A percentile compares a stretch with the other conserved stretches of the same genome.
These are phyloP conservation scores for Fallopia convolvulus DNA, from an alignment of 148 eudicot species.

Conservation along the genomic window DNA sequence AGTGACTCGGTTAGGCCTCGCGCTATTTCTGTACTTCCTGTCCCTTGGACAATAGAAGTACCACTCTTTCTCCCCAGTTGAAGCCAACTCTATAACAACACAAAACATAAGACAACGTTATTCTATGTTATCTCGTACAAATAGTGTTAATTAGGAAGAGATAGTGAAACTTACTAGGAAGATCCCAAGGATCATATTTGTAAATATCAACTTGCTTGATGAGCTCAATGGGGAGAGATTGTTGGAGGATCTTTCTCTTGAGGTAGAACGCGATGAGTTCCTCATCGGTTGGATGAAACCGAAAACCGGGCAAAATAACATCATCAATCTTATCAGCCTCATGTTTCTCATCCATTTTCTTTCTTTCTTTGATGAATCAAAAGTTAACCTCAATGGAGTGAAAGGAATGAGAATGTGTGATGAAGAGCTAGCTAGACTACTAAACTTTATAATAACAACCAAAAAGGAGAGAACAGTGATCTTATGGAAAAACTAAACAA, in stretches of 20 bases:
- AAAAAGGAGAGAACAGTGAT: slow-evolving; percentile 9
- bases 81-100: slow-evolving; percentile 35
- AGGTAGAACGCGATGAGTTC: slow-evolving; percentile 64
- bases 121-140: not conserved
- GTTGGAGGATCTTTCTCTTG: slow-evolving; percentile 43
- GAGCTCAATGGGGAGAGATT: slow-evolving; percentile 46
- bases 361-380: not conserved
- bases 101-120: slow-evolving; percentile 3
- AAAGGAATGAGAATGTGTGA: slow-evolving; percentile 14
- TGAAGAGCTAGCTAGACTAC: not conserved
- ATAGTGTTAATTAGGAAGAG: too few relatives aligned
- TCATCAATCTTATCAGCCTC: slow-evolving; percentile 36
- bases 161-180: slow-evolving; percentile 44
- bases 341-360: slow-evolving; percentile 32
- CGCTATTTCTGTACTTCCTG: slow-evolving; percentile 58
- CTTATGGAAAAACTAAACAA: slow-evolving; percentile 7
- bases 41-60: slow-evolving; percentile 78
- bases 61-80: slow-evolving; percentile 63
- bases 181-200: slow-evolving; percentile 74
- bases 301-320: slow-evolving; percentile 53
- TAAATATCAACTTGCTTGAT: slow-evolving; percentile 70
- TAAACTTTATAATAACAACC: slow-evolving; percentile 13
- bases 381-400: slow-evolving; percentile 2
- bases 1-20: slow-evolving; percentile 63
- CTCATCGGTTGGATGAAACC: slow-evolving; percentile 73